Evolutionary conservation across 2,329 filamentous ascomycete genomes (phyloP), one percentile per base, ranked within the genome.

Genomic region (Erysiphe pulchra): DNA sequence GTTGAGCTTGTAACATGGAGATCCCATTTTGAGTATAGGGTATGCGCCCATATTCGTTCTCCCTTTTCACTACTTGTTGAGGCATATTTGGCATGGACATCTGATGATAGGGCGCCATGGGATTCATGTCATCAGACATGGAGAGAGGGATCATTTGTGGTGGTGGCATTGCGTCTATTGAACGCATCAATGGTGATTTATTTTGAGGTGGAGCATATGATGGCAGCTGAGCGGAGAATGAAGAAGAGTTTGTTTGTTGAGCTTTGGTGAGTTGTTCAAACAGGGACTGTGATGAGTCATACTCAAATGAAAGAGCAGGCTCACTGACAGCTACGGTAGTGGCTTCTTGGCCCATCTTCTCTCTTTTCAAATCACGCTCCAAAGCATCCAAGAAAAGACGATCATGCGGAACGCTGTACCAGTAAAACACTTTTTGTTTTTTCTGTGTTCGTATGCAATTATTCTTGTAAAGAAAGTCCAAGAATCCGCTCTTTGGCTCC

Each of bases 401-500:
- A 64, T 98, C 90, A 62, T 98, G 90, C 1, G 90, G 90, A 42
- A 98, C 90, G 66, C 86, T 94, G 66, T 95, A 98, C 90, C 90
- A 98, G 67, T 95, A 98, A 60, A 98, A 98, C 53, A 98, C 90
- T 70, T 98, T 98, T 61, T 98, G 90, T 72, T 98, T 98, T 76
- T 98, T 98, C 64, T 98, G 90, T 34, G 90, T 98, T 55, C 90
- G 79, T 56, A 98, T 98, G 71, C 90, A 98, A 69, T 98, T 98
- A 73, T 98, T 98, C 73, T 98, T 98, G 75, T 98, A 98, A 40
- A 98, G 71, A 62, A 95, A 98, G 64, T 98, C 90, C 50, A 98
- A 73, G 65, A 98, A 98, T 1, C 82, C 79, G 65, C 87, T 95
- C 71, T 98, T 98, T 47, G 90, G 90, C 68, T 98, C 90, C 65